Evolutionary conservation across 1,284 basidiomycete genomes (phyloP), one percentile per base, ranked within the genome.

Genomic region (Ustilago hordei): DNA sequence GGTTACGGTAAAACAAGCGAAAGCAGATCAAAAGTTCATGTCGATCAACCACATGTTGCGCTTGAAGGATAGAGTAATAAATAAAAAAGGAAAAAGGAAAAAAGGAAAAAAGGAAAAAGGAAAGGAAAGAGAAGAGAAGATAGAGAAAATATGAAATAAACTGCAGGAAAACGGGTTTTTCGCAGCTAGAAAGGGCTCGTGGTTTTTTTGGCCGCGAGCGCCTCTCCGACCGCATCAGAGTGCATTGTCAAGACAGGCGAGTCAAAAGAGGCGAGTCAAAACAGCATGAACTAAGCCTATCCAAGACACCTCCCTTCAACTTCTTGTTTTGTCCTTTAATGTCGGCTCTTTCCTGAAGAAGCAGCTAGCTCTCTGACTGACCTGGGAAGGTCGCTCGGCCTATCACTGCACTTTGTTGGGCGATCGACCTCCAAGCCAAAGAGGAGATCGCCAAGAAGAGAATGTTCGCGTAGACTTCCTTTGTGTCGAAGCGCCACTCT

Each of bases 391-490:
- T 31, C 38, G 17, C 38, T 19, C 28, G n/a, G 35, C 34, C 36
- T 13, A 8, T 31, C n/a, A 32, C 48, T 28, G 48, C 48, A 38
- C 0, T 55, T 8, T 41, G 54, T 38, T 38, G 19, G 39, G 54
- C 34, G 31, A 13, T 36, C 52, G 35, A 54, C 34, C 52, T 5
- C 5, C 34, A 54, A 19, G 48, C 23, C 9, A 23, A 23, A 41
- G 13, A 13, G 36, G 13, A 4, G 13, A n/a, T 38, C 28, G 54
- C 54, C 54, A 55, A 55, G 54, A 55, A 35, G 54, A 19, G 15
- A 39, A 7, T 3, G 19, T 34, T 41, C 54, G 36, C 38, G 41
- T 55, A 41, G 2, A 55, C 54, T 39, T 19, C 23, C 23, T 45
- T 11, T 17, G 43, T 45, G 7, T 45, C n/a, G 43, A 45, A 45